A percentile compares a stretch with the other conserved stretches of the same genome.
Conservation (phyloP, 352 stramenopile genomes). For the Globisporangium radiosum region DNA sequence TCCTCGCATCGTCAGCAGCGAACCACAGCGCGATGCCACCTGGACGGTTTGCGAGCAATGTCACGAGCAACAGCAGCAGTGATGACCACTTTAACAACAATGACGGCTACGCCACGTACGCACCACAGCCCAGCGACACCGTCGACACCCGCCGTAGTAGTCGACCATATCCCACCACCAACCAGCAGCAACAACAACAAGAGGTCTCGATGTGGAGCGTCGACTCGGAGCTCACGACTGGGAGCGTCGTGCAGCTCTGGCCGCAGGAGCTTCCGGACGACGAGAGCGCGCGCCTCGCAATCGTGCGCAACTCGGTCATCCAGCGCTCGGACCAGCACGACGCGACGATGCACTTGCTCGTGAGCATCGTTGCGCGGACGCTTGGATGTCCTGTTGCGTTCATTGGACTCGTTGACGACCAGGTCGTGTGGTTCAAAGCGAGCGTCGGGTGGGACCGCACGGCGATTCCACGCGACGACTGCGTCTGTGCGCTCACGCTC, state of each 20-base stretch:
- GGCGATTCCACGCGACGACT: conserved; percentile 51
- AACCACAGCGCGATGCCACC: background rate
- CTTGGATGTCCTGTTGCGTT: conserved; percentile 61
- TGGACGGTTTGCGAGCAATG: background rate
- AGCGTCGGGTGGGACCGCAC: conserved; percentile 52
- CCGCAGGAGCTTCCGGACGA: conserved; percentile 36
- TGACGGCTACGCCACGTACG: background rate
- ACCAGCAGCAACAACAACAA: conserved; percentile 14
- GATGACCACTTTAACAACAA: too few species aligned
- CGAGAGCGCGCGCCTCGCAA: conserved; percentile 37
- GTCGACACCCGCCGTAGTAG: background rate
- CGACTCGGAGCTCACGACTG: conserved; percentile 53
- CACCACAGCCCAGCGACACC: background rate
- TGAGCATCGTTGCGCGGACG: conserved; percentile 61
- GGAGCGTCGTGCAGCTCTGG: conserved; percentile 64
- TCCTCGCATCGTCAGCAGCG: background rate
- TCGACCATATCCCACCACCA: too few species aligned
- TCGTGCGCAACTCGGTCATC: conserved; percentile 51
- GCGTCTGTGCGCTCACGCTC: conserved; percentile 41
- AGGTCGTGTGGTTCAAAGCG: conserved; percentile 56
- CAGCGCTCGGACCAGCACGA: conserved; percentile 36
- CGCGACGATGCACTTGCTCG: conserved; percentile 66
- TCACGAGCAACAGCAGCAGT: background rate
- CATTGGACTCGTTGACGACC: conserved; percentile 59
- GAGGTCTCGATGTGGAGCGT: conserved; percentile 48